phyloP scores from a whole-genome alignment of 495 filamentous ascomycete species.

The Penicillium waksmanii region DNA sequence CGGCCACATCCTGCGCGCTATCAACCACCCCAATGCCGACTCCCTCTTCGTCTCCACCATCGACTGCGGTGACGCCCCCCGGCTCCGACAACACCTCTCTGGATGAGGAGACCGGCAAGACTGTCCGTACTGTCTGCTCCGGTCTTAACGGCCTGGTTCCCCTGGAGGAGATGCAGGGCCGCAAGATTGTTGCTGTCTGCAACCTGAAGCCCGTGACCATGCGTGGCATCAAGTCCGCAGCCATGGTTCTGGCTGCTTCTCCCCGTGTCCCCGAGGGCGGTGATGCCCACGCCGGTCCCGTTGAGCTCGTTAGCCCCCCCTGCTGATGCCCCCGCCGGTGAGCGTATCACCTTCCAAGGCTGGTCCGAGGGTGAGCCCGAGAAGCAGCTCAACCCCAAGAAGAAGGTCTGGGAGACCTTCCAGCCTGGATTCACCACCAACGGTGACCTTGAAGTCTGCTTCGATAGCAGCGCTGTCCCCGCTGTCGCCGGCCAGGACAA shows the following conservation, averaged over 20 bases:
- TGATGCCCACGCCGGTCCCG: constrained; percentile 84
- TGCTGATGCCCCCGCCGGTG: constrained; percentile 74
- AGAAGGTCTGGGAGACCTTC: constrained; percentile 96
- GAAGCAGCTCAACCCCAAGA: constrained; percentile 93
- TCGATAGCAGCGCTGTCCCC: constrained; percentile 66
- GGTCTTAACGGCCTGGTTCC: constrained; percentile 92
- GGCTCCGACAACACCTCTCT: constrained; percentile 81
- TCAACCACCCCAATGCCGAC: constrained; percentile 95
- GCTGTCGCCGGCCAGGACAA: constrained; percentile 63
- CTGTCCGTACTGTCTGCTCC: constrained; percentile 93
- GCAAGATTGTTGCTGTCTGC: constrained; percentile 92
- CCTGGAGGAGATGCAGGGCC: constrained; percentile 91
- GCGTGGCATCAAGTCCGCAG: constrained; percentile 92
- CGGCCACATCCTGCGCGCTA: constrained; percentile 93
- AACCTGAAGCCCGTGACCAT: constrained; percentile 99
- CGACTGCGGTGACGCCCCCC: constrained; percentile 82
- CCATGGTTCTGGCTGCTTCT: constrained; percentile 96
- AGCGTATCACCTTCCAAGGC: constrained; percentile 90
- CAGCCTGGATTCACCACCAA: constrained; percentile 95
- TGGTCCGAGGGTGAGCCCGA: constrained; percentile 88
- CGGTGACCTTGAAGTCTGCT: constrained; percentile 73
- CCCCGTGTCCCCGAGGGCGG: constrained; percentile 74
- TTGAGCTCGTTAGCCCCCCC: constrained; percentile 90
- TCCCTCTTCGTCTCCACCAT: constrained; percentile 96
- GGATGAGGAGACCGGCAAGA: constrained; percentile 79